Base-by-base conservation (phyloP, 148 eudicot genomes). In the Spergularia bocconei region DNA sequence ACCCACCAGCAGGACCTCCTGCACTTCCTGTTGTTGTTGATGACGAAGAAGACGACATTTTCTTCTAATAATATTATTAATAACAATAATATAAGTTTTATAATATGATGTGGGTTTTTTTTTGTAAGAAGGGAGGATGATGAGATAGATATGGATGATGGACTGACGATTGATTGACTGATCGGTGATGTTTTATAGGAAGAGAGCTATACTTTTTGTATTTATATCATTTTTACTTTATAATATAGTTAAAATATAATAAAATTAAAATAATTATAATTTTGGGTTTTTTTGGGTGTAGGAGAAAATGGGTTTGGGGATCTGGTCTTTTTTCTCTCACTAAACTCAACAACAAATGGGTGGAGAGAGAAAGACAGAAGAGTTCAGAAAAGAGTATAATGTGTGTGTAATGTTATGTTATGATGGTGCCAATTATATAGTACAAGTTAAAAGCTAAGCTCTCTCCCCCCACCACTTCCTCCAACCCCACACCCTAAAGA, bases 111-210 rank as follows among this genome's bases (percentile, higher is more conserved):
- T 66, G 61, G 65, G 48, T 73, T 66, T 55, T 12, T 73, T 62
- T 41, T 52, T 44, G 48, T 44, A 44, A 44, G 48, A 44, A 69
- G 53, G 72, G 72, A 69, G 13, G 62, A 58, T 54, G 83, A 67
- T 76, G 79, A 70, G 80, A 82, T 81, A 51, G 65, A 76, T 86
- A 84, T 82, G 62, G 86, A 81, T 72, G 36, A 81, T 81, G 57
- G 92, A 91, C 79, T 57, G 88, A 79, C 84, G 82, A 69, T 75
- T 73, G 87, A 81, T 72, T 74, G 77, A 79, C 81, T 64, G 82
- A 73, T 72, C 75, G 80, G 63, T 83, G 80, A 77, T 78, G 75
- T 75, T 79, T 73, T 83, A 52, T 71, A 70, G 76, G 68, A 67
- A 38, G 12, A 36, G 21, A 41, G 54, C 64, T n/a, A 15, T 23